Conservation (phyloP, 176 grass and related monocot species). For the Eragrostis curvula region DNA sequence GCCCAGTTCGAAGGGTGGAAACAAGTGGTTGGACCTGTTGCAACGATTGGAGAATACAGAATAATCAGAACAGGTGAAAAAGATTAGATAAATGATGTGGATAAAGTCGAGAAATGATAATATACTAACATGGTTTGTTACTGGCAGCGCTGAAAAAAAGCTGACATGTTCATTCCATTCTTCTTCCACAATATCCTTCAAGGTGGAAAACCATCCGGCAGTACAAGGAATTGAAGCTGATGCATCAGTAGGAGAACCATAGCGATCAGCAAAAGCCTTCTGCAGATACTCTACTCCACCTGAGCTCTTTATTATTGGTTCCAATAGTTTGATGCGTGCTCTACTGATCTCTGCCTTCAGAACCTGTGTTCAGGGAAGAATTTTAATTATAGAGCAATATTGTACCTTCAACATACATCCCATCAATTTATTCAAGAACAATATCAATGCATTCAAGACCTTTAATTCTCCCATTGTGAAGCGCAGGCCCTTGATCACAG, state of each 20-base stretch:
- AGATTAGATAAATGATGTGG: neutral
- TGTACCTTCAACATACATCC: constrained; percentile 19
- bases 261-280: constrained; percentile 79
- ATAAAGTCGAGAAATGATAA: neutral
- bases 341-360: constrained; percentile 78
- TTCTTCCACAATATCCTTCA: constrained; percentile 59
- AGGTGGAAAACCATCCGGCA: constrained; percentile 60
- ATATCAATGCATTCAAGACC: constrained; percentile 47
- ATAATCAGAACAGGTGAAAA: neutral
- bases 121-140: constrained; percentile 63
- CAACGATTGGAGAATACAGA: neutral
- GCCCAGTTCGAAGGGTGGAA: constrained; percentile 66
- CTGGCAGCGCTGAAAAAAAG: constrained; percentile 50
- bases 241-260: constrained; percentile 57
- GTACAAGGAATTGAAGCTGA: constrained; percentile 63
- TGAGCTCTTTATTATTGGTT: constrained; percentile 84
- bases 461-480: constrained; percentile 90
- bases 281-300: constrained; percentile 87
- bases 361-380: constrained; percentile 50
- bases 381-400: neutral
- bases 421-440: constrained; percentile 37
- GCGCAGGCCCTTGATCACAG: constrained; percentile 74
- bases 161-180: constrained; percentile 79
- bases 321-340: constrained; percentile 68
- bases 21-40: constrained; percentile 79